Conservation (phyloP, 2,329 filamentous ascomycete genomes). For the Aspergillus uvarum region DNA sequence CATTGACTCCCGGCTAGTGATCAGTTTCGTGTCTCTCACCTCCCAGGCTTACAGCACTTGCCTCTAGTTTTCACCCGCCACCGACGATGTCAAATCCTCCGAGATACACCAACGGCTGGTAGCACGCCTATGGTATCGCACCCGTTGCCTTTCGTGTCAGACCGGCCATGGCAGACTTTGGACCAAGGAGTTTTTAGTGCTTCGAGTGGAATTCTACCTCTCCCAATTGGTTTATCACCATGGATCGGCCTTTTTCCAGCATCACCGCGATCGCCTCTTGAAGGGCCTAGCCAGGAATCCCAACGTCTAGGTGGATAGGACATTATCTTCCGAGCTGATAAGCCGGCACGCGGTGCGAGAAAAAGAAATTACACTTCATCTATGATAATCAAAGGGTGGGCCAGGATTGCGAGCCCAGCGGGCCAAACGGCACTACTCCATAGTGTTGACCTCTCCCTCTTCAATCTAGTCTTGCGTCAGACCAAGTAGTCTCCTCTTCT, state of each 20-base stretch:
- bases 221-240: background rate
- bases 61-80: slow-evolving; percentile 1
- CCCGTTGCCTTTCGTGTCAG: slow-evolving; percentile 13
- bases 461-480: background rate
- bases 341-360: slow-evolving; percentile 12
- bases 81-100: slow-evolving; percentile 16
- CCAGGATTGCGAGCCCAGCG: slow-evolving; percentile 14
- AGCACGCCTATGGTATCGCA: slow-evolving; percentile 14
- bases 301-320: background rate
- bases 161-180: slow-evolving; percentile 1
- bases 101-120: slow-evolving; percentile 8
- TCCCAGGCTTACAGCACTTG: background rate
- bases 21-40: background rate
- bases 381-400: slow-evolving; percentile 13
- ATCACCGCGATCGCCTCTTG: background rate
- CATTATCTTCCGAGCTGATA: slow-evolving; percentile 1
- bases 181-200: background rate
- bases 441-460: slow-evolving; percentile 10
- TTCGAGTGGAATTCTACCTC: background rate
- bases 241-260: background rate
- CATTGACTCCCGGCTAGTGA: background rate
- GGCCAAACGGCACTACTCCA: slow-evolving; percentile 24
- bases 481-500: slow-evolving; percentile 2
- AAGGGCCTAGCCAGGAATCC: background rate
- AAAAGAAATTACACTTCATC: slow-evolving; percentile 11